A percentile compares a stretch with the other conserved stretches of the same genome.
phyloP scores from a whole-genome alignment of 148 eudicot genomes.

The Amaranthus cruentus region DNA sequence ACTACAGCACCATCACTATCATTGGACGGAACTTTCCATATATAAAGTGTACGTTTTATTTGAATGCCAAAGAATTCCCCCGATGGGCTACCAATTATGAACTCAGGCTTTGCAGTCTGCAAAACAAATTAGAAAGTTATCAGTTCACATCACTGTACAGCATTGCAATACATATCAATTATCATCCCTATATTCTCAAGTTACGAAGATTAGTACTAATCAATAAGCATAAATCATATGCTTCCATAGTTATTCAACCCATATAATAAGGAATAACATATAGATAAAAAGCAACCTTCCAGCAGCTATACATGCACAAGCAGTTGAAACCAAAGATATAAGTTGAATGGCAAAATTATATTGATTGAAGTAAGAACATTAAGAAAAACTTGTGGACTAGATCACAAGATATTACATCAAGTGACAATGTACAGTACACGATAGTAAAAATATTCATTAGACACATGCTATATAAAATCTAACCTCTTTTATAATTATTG shows the following conservation, averaged over 20 bases:
- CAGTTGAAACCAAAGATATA: neutral
- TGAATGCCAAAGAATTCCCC: conserved; percentile 64
- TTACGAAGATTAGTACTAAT: neutral
- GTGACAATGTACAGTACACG: neutral
- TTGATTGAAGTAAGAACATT: neutral
- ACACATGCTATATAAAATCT: conserved; percentile 10
- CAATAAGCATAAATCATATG: neutral
- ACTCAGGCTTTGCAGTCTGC: conserved; percentile 61
- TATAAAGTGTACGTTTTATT: conserved; percentile 50
- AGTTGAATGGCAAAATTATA: neutral
- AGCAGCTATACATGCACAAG: neutral
- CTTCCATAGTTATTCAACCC: neutral
- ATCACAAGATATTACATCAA: neutral
- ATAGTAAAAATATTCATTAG: neutral
- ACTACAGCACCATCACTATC: conserved; percentile 39
- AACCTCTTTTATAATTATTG: conserved; percentile 63
- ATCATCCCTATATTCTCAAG: neutral
- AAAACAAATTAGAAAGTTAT: conserved; percentile 6
- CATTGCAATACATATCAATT: neutral
- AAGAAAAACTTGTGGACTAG: neutral
- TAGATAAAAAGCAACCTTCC: neutral
- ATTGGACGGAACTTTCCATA: conserved; percentile 76
- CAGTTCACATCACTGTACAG: no score
- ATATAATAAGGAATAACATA: neutral
- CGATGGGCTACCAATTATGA: conserved; percentile 47